A percentile compares a stretch with the other conserved stretches of the same genome.
phyloP scores from a whole-genome alignment of 345 rosid species.

The Ailanthus altissimus region DNA sequence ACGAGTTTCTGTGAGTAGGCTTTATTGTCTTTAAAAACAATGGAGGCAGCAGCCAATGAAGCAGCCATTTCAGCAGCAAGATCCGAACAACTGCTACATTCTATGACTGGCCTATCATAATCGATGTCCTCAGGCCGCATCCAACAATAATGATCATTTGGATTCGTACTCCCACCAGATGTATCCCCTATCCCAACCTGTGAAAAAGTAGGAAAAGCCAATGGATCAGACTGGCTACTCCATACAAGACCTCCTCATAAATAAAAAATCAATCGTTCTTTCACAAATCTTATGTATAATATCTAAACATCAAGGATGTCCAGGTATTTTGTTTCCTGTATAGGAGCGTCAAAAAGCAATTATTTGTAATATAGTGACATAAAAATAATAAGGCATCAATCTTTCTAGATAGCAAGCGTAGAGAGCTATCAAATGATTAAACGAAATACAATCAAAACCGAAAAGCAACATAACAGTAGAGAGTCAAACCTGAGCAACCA shows the following conservation, averaged over 20 bases:
- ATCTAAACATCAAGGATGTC: no score
- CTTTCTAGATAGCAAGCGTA: background rate
- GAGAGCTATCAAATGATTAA: background rate
- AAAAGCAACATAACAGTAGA: background rate
- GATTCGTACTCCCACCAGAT: slow-evolving; percentile 63
- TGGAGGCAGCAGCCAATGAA: slow-evolving; percentile 89
- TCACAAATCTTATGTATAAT: background rate
- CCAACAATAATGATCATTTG: slow-evolving; percentile 97
- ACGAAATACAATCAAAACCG: background rate
- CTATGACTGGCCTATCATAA: slow-evolving; percentile 62
- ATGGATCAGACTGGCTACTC: background rate
- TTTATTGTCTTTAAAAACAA: slow-evolving; percentile 91
- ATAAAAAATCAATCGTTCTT: background rate
- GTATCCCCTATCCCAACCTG: slow-evolving; percentile 95
- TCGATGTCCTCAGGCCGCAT: slow-evolving; percentile 99
- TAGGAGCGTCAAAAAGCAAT: background rate
- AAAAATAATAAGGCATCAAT: background rate
- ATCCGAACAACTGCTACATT: slow-evolving; percentile 82
- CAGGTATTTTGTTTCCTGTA: background rate
- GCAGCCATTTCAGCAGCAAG: slow-evolving; percentile 99
- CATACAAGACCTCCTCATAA: background rate
- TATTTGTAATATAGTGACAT: background rate
- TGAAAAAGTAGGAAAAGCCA: background rate
- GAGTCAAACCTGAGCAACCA: slow-evolving; percentile 69
- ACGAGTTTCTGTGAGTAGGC: slow-evolving; percentile 93